Evolutionary conservation across 2,329 filamentous ascomycete species (phyloP), one percentile per base, ranked within the genome.

Genomic region (Allantophomopsis cytisporea): DNA sequence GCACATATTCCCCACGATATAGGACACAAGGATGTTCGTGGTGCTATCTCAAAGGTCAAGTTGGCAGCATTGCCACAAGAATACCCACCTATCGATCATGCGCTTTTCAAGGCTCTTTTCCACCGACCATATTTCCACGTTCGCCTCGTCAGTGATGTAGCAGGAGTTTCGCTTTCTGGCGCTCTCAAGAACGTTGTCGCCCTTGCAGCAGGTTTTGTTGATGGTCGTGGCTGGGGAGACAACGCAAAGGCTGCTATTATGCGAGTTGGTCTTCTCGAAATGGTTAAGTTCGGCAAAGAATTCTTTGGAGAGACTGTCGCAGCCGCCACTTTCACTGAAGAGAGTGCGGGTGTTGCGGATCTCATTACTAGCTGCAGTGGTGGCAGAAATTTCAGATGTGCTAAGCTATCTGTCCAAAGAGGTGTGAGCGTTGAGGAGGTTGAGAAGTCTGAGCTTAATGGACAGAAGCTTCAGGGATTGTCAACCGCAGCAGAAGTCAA

Each of bases 211-310:
- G 91, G 91, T 42, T 98, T 94, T 60, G 87, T 96, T 35, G 86
- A 94, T 48, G 91, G 91, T 30, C 76, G 89, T 45, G 89, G 89
- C 48, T 98, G 91, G 89, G 91, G 91, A 54, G 88, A 96, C 66
- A 98, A 96, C 51, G 89, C 89, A 48, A 96, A 98, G 66, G 87
- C 91, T n/a, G 91, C 91, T 35, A 80, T 98, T 44, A 96, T 98
- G 86, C 83, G 91, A 33, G 82, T 96, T 15, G 91, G 91, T 7
- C 75, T 98, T 35, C 71, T 95, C 51, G 91, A 98, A 64, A 94
- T 95, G 81, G 86, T 96, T 54, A 82, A 83, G 56, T 98, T 98
- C 50, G 89, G 89, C 47, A 86, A 88, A 60, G 77, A 82, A 51
- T 98, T 96, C 68, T 98, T 96, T 58, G 76, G 77, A 14, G 73